These are phyloP conservation scores for Ceratocystis albifundus DNA, from an alignment of 2,329 filamentous ascomycete species.

Conservation along the genomic window DNA sequence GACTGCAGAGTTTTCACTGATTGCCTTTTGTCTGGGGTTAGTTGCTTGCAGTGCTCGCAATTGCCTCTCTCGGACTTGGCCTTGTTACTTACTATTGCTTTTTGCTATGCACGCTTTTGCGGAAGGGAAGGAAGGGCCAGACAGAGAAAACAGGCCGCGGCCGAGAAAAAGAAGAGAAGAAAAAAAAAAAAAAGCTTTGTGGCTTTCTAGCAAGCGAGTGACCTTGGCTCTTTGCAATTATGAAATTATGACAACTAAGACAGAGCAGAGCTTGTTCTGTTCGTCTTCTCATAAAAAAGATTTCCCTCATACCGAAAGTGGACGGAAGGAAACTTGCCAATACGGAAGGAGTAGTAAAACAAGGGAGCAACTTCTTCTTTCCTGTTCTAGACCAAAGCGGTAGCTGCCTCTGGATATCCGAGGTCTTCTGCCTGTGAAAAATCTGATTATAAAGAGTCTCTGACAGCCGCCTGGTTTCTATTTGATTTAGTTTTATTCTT, in stretches of 20 bases:
- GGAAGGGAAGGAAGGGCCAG: background rate
- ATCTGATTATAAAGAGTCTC: background rate
- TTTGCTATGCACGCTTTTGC: background rate
- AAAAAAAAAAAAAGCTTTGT: no score
- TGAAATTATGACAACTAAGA: no score
- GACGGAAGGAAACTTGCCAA: background rate
- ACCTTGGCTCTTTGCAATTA: no score
- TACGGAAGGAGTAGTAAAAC: background rate
- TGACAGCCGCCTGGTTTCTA: no score
- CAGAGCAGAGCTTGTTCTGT: no score
- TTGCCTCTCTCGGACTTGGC: background rate
- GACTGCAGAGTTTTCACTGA: background rate
- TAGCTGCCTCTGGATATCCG: background rate
- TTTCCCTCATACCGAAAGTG: constrained; percentile 12
- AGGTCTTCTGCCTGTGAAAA: background rate
- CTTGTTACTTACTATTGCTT: background rate
- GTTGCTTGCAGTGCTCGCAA: background rate
- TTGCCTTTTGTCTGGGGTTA: background rate
- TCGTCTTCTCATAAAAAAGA: background rate
- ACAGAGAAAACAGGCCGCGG: constrained; percentile 4
- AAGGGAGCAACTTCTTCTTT: background rate
- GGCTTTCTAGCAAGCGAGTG: no score
- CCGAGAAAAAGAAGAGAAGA: background rate
- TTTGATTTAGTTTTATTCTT: background rate
- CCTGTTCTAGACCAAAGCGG: background rate